A percentile compares a stretch with the other conserved stretches of the same genome.
Conservation (phyloP, 352 stramenopile genomes). For the Globisporangium solare region DNA sequence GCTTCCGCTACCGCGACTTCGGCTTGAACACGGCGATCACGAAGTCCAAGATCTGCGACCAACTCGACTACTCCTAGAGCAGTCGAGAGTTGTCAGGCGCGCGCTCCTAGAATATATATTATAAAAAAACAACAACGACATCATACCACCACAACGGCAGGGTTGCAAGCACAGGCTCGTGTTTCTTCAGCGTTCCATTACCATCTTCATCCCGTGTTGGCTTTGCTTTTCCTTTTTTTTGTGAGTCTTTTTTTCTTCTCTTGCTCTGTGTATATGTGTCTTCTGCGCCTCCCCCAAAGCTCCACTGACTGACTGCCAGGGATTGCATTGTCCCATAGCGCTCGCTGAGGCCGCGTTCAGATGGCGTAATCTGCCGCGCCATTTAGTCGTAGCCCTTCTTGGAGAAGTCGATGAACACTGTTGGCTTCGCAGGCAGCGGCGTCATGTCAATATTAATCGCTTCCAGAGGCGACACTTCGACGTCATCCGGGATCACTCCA, state of each 20-base stretch:
- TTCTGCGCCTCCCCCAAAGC: too few species aligned
- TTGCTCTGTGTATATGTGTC: too few species aligned
- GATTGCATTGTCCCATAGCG: too few species aligned
- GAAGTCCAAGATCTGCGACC: conserved; percentile 75
- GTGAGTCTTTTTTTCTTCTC: too few species aligned
- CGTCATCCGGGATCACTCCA: conserved; percentile 72
- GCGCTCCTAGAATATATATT: background rate
- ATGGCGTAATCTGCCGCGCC: too few species aligned
- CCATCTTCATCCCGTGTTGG: too few species aligned
- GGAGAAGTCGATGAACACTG: conserved; percentile 81
- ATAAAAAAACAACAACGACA: background rate
- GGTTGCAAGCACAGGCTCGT: too few species aligned
- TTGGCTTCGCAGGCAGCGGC: conserved; percentile 64
- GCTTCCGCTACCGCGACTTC: conserved; percentile 80
- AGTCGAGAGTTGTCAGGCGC: too few species aligned
- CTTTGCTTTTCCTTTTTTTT: too few species aligned
- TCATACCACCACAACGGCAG: background rate
- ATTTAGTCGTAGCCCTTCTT: conserved; percentile 86
- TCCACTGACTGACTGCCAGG: too few species aligned
- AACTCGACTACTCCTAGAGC: conserved; percentile 33
- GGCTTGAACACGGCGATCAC: conserved; percentile 77
- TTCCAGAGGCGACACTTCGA: conserved; percentile 79
- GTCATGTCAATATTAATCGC: conserved; percentile 88
- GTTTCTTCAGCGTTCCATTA: too few species aligned
- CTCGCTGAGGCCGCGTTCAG: too few species aligned